Conservation (phyloP, 2,329 filamentous ascomycete genomes). For the Exophiala sp. region DNA sequence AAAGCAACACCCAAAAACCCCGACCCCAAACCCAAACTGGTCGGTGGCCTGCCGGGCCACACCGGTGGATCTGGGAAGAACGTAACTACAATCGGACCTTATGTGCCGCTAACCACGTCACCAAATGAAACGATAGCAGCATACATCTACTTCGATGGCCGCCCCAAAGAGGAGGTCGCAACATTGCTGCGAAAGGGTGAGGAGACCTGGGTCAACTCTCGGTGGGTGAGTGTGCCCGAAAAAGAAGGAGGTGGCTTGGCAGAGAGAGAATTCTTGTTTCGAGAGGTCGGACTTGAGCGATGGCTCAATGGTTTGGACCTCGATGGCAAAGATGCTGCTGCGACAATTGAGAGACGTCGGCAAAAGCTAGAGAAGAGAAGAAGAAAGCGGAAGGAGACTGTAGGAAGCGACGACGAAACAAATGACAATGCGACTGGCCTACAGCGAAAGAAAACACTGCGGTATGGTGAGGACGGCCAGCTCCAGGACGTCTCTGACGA, state of each 20-base stretch:
- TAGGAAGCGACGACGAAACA: slow-evolving; percentile 40
- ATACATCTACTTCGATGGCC: slow-evolving; percentile 98
- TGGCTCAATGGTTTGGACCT: slow-evolving; percentile 96
- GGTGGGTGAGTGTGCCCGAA: slow-evolving; percentile 93
- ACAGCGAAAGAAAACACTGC: slow-evolving; percentile 59
- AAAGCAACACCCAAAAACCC: slow-evolving; percentile 74
- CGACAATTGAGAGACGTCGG: slow-evolving; percentile 65
- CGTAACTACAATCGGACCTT: slow-evolving; percentile 66
- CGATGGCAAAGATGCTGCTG: slow-evolving; percentile 79
- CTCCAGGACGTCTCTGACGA: slow-evolving; percentile 71
- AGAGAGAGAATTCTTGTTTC: slow-evolving; percentile 94
- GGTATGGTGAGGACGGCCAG: slow-evolving; percentile 74
- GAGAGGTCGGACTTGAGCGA: slow-evolving; percentile 89
- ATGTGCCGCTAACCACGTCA: slow-evolving; percentile 86
- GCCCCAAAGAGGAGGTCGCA: slow-evolving; percentile 93
- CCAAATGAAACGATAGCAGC: slow-evolving; percentile 96
- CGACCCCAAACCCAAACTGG: slow-evolving; percentile 75
- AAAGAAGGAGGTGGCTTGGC: slow-evolving; percentile 90
- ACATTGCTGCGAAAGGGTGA: slow-evolving; percentile 88
- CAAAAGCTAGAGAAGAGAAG: slow-evolving; percentile 77
- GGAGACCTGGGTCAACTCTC: slow-evolving; percentile 98
- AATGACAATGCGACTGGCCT: slow-evolving; percentile 23
- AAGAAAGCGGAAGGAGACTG: slow-evolving; percentile 65
- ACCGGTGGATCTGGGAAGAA: slow-evolving; percentile 52
- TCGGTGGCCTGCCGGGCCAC: slow-evolving; percentile 64